Conservation (phyloP, 2,329 filamentous ascomycete genomes). For the Claviceps quebecensis region DNA sequence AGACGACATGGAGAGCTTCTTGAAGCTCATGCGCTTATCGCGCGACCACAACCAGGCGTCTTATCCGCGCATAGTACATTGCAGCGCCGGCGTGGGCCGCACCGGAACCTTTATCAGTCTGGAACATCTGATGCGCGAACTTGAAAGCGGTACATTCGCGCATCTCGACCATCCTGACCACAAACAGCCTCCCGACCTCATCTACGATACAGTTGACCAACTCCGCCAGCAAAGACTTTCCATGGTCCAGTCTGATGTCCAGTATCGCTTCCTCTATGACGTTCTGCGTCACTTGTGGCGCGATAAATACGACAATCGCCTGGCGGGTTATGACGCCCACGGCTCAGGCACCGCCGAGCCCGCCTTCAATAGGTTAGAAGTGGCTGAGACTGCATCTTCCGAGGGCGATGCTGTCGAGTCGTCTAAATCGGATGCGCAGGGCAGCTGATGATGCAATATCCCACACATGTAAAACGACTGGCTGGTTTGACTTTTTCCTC, state of each 20-base stretch:
- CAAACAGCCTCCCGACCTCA: constrained; percentile 49
- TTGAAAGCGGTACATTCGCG: constrained; percentile 56
- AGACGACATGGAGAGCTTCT: constrained; percentile 52
- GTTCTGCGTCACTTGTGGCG: constrained; percentile 64
- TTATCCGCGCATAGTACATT: constrained; percentile 66
- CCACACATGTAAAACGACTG: too few species aligned
- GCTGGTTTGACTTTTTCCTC: too few species aligned
- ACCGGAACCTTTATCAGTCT: constrained; percentile 93
- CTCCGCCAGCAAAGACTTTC: constrained; percentile 78
- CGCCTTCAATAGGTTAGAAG: constrained; percentile 38
- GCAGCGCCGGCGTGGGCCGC: constrained; percentile 84
- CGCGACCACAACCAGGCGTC: constrained; percentile 38
- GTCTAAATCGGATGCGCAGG: not conserved
- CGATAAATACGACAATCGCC: constrained; percentile 41
- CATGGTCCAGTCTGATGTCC: constrained; percentile 85
- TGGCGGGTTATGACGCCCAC: constrained; percentile 17
- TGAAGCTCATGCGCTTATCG: constrained; percentile 56
- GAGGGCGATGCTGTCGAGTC: not conserved
- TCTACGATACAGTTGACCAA: constrained; percentile 65
- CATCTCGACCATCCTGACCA: constrained; percentile 8
- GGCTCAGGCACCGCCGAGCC: constrained; percentile 28
- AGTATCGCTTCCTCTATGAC: constrained; percentile 81
- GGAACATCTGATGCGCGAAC: constrained; percentile 77
- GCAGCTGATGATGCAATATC: too few species aligned
- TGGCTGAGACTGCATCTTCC: constrained; percentile 28